Base-by-base conservation (phyloP, 192 early-diverging fungal genomes). In the Mortierella antarctica region DNA sequence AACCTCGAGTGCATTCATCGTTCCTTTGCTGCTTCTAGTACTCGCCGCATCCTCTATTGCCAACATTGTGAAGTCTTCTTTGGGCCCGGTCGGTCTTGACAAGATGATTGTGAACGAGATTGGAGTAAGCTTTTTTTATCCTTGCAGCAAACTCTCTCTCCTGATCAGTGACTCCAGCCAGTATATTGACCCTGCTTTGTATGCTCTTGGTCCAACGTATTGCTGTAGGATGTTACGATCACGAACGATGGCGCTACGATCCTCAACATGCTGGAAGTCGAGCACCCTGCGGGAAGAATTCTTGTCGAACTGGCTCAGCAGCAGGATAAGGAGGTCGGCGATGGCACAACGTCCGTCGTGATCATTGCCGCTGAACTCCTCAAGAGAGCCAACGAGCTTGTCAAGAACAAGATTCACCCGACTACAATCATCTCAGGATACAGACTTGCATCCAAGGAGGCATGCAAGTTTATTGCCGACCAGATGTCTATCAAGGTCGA, bases 51-150 rank as follows among this genome's bases (percentile, higher is more conserved):
- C 92, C 57, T 93, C 98, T 31, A 96, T 99, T 76, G 94, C 96
- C 62, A 99, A 99, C 82, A 97, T 99, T 73, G 95, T 99, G 62
- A 98, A 98, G 88, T 94, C 91, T 42, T 98, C 97, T 23, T 87
- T 99, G 44, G 98, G 98, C 13, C 98, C 98, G 20, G 98, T 99
- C 60, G 98, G 98, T 10, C 89, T 99, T 56, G 98, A 99, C 86
- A 99, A 99, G 88, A 99, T 99, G 98, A 83, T 99, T 56, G 98
- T 99, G 21, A 97, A 99, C 84, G 97, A 99, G 70, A 96, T 99
- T 86, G 98, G 98, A 64, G 94, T 96, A 90, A 86, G 88, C 83
- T 65, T 42, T 12, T 23, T 44, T n/a, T 67, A 20, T n/a, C 44
- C 47, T 18, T 23, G 18, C 4, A 14, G 17, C 49, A 50, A 50